Evolutionary conservation across 2,329 filamentous ascomycete genomes (phyloP), one percentile per base, ranked within the genome.

Genomic region (Allantophomopsis lycopodina): DNA sequence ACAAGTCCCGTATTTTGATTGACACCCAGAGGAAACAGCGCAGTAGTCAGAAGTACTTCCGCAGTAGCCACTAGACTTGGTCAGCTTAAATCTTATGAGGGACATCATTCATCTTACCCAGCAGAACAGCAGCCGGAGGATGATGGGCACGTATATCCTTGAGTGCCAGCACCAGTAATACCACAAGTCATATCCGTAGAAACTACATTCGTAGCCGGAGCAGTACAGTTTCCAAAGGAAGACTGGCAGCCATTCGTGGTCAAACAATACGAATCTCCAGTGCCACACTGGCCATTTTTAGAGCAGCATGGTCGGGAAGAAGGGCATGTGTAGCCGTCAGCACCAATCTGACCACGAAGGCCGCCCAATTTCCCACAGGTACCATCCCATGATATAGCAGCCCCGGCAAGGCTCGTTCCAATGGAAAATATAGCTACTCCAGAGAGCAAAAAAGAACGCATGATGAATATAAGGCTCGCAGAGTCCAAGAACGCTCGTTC

Each of bases 11-110:
- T 32, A 43, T 13, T 18, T 36, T 23, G 46, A 16, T 40, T 54
- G 50, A 28, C 50, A 54, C 8, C 49, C 50, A 16, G 33, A 21
- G 2, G 23, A 6, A 28, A 28, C 23, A 28, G 40, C 40, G 34
- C 52, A 55, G 40, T 55, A 53, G 40, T 46, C 49, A 34, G 43
- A 42, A 4, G 45, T 46, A 36, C 32, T 46, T 32, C 51, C 51
- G 20, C 51, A 54, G 14, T 43, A 54, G 32, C 51, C 51, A 38
- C 50, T 52, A 31, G 13, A 10, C 5, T 7, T 10, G 10, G 6
- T 21, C 35, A 20, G 45, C n/a, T n/a, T n/a, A n/a, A 34, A 46
- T 33, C 23, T 33, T 21, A 32, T 42, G 32, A 8, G 16, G 15
- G 12, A 7, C 5, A 3, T 4, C 3, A 14, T 7, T 34, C 7